These are phyloP conservation scores for Coelastrella sp. DNA, from an alignment of 139 green algal genomes.

Conservation along the genomic window DNA sequence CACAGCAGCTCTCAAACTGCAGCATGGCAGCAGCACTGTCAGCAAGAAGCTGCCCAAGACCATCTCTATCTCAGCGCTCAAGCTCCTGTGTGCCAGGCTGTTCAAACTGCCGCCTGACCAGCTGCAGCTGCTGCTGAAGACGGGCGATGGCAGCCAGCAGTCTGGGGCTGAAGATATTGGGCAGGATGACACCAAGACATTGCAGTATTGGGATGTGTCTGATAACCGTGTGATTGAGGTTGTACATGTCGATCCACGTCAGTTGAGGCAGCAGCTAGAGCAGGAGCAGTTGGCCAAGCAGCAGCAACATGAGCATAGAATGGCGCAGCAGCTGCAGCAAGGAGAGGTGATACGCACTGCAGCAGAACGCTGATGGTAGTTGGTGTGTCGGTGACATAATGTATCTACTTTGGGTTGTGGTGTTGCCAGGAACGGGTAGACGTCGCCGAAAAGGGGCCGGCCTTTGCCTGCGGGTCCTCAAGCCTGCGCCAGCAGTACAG, in stretches of 20 bases:
- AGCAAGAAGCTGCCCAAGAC: slow-evolving; percentile 65
- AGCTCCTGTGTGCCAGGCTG: slow-evolving; percentile 63
- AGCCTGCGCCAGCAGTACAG: too few species aligned
- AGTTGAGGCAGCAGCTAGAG: not conserved
- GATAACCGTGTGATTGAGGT: slow-evolving; percentile 54
- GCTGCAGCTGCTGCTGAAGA: slow-evolving; percentile 54
- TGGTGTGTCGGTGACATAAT: not conserved
- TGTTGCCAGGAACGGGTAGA: too few species aligned
- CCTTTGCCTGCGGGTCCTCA: too few species aligned
- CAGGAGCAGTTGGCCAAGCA: not conserved
- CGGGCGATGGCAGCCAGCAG: slow-evolving; percentile 15
- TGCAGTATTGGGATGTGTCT: slow-evolving; percentile 17
- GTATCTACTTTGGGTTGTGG: not conserved
- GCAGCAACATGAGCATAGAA: slow-evolving; percentile 35
- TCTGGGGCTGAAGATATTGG: slow-evolving; percentile 52
- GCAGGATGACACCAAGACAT: slow-evolving; percentile 33
- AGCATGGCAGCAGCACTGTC: not conserved
- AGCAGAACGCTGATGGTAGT: not conserved
- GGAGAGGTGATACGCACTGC: slow-evolving; percentile 23
- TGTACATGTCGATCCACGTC: slow-evolving; percentile 41
- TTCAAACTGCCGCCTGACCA: slow-evolving; percentile 61
- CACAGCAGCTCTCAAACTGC: slow-evolving; percentile 19
- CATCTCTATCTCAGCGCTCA: slow-evolving; percentile 57
- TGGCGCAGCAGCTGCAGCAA: slow-evolving; percentile 46
- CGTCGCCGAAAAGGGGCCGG: too few species aligned